These are phyloP conservation scores for Chlamydomonas urium DNA, from an alignment of 139 green algal genomes.

Conservation along the genomic window DNA sequence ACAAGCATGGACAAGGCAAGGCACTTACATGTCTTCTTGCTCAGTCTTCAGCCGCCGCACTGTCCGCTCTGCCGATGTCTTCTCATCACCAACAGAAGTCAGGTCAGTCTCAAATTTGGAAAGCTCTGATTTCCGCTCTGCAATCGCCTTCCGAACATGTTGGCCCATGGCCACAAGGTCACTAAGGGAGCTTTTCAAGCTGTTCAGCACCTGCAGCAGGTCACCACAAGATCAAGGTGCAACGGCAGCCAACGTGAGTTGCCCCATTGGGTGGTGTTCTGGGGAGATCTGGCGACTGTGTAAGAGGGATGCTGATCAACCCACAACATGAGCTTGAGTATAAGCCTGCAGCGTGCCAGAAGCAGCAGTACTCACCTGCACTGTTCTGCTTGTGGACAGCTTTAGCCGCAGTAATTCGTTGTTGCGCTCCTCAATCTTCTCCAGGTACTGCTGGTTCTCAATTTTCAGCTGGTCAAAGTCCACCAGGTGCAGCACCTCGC, in stretches of 20 bases:
- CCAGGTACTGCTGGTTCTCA: slow-evolving; percentile 84
- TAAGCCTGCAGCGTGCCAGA: too few species aligned
- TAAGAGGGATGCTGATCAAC: too few species aligned
- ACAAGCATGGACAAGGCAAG: too few species aligned
- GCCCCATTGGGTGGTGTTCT: too few species aligned
- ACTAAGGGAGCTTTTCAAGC: slow-evolving; percentile 57
- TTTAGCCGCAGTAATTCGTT: slow-evolving; percentile 79
- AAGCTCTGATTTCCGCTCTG: slow-evolving; percentile 33
- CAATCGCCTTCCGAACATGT: slow-evolving; percentile 44
- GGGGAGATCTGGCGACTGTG: too few species aligned
- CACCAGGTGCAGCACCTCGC: slow-evolving; percentile 64
- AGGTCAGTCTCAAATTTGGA: slow-evolving; percentile 21
- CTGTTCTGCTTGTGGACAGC: slow-evolving; percentile 60
- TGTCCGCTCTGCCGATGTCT: slow-evolving; percentile 20
- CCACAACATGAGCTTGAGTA: too few species aligned
- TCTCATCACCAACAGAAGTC: slow-evolving; percentile 14
- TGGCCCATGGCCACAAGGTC: slow-evolving; percentile 35
- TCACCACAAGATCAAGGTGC: too few species aligned
- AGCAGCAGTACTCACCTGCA: slow-evolving; percentile 66
- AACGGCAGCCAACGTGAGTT: too few species aligned
- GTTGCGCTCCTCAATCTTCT: slow-evolving; percentile 79
- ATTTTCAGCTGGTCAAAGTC: slow-evolving; percentile 94
- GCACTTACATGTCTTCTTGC: slow-evolving; percentile 56
- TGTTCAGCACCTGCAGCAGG: slow-evolving; percentile 62
- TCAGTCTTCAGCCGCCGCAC: slow-evolving; percentile 49